Percentiles rank a stretch among this genome's conserved stretches.
Evolutionary conservation across 306 rosid species (phyloP).

Genomic region (Betula pendula): DNA sequence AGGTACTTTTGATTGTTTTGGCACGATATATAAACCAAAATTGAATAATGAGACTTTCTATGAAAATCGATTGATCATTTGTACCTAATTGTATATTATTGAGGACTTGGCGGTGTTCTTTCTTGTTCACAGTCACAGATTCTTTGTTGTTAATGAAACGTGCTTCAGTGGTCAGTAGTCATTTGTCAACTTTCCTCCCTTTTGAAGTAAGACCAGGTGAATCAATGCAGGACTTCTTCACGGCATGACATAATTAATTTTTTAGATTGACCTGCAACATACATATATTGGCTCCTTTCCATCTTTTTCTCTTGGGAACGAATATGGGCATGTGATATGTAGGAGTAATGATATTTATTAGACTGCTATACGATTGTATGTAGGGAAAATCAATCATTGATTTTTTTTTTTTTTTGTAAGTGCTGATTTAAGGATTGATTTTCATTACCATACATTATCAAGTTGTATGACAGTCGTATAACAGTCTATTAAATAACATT

Average conservation of each 20-base stretch:
- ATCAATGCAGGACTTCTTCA: not conserved
- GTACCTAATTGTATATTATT: not conserved
- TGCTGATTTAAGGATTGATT: too few relatives aligned
- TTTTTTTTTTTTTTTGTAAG: too few relatives aligned
- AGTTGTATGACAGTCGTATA: too few relatives aligned
- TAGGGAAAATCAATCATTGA: too few relatives aligned
- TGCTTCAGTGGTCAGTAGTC: not conserved
- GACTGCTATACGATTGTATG: too few relatives aligned
- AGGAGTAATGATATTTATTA: too few relatives aligned
- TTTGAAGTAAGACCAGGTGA: not conserved
- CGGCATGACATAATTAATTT: not conserved
- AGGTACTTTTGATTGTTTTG: not conserved
- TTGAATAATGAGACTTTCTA: not conserved
- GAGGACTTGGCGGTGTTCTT: not conserved
- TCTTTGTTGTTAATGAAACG: not conserved
- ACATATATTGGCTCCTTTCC: not conserved
- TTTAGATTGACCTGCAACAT: not conserved
- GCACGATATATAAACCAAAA: too few relatives aligned
- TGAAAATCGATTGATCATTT: not conserved
- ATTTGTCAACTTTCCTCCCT: not conserved
- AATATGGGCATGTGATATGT: too few relatives aligned
- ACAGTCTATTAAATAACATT: too few relatives aligned
- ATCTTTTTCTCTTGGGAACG: not conserved
- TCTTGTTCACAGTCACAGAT: not conserved
- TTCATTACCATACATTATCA: too few relatives aligned